Percentiles rank a stretch among this genome's conserved stretches.
These are phyloP conservation scores for Ogataea neopini DNA, from an alignment of 805 yeast genomes.

Conservation along the genomic window DNA sequence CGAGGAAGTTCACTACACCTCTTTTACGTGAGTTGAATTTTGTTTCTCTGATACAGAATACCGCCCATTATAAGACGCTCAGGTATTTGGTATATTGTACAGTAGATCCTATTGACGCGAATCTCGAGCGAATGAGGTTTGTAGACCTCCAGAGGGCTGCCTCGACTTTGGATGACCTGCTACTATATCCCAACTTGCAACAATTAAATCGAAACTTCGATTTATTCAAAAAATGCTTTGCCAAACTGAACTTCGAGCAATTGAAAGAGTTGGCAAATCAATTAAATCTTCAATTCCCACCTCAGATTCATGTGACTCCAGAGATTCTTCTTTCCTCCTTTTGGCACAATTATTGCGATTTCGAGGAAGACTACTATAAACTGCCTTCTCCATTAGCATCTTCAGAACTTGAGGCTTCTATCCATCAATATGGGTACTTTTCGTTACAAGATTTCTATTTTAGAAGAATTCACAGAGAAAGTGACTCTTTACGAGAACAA, in stretches of 20 bases:
- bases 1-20: constrained; percentile 38
- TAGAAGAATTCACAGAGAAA: constrained; percentile 1
- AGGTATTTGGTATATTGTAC: constrained; percentile 5
- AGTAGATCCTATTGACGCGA: neutral
- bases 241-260: constrained; percentile 1
- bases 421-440: neutral
- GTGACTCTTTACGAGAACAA: neutral
- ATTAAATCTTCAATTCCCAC: constrained; percentile 8
- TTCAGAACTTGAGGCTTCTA: neutral
- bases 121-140: neutral
- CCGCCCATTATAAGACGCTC: neutral
- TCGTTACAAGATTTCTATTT: constrained; percentile 11
- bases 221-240: constrained; percentile 3
- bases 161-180: constrained; percentile 5
- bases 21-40: constrained; percentile 33
- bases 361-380: neutral
- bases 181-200: constrained; percentile 8
- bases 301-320: constrained; percentile 5
- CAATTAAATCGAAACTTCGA: constrained; percentile 4
- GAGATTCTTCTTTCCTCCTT: constrained; percentile 20
- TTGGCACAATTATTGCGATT: constrained; percentile 15
- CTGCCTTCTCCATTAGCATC: neutral
- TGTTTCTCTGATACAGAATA: constrained; percentile 7
- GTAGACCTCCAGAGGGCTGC: neutral
- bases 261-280: constrained; percentile 4